These are phyloP conservation scores for Thuidium tamariscinum DNA, from an alignment of 225 moss, liverwort and hornwort genomes.

Conservation along the genomic window DNA sequence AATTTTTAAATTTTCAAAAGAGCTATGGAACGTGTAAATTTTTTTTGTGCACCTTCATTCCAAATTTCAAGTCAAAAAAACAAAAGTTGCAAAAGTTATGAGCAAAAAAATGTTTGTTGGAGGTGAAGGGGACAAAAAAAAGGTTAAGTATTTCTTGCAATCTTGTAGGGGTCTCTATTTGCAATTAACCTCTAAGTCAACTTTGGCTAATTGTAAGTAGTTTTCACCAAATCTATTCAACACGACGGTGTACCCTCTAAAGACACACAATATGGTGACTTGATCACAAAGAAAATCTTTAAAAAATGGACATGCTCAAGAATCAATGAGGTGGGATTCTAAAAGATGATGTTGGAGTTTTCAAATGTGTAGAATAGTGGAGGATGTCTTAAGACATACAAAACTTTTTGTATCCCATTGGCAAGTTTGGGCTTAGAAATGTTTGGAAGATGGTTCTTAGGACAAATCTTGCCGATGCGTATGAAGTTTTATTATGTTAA, in stretches of 20 bases:
- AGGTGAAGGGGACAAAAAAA: too few relatives aligned
- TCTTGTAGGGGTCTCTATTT: too few relatives aligned
- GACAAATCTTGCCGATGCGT: not conserved
- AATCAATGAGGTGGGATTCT: not conserved
- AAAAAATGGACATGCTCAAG: fast-evolving
- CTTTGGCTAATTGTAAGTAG: fast-evolving
- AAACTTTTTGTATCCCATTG: too few relatives aligned
- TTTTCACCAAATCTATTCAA: fast-evolving
- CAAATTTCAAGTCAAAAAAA: too few relatives aligned
- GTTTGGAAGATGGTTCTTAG: fast-evolving
- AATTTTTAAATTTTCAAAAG: too few relatives aligned
- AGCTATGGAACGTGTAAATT: too few relatives aligned
- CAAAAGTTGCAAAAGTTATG: too few relatives aligned
- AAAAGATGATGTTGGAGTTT: not conserved
- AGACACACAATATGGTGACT: fast-evolving
- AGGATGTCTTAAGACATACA: too few relatives aligned
- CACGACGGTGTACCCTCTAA: fast-evolving
- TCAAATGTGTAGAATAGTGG: not conserved
- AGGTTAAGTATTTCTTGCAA: too few relatives aligned
- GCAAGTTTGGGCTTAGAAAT: fast-evolving
- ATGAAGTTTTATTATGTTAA: not conserved
- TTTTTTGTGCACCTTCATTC: too few relatives aligned
- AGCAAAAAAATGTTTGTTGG: too few relatives aligned
- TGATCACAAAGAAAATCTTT: not conserved
- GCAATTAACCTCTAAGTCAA: fast-evolving